phyloP scores from a whole-genome alignment of 495 filamentous ascomycete species.

The Xylaria castorea region DNA sequence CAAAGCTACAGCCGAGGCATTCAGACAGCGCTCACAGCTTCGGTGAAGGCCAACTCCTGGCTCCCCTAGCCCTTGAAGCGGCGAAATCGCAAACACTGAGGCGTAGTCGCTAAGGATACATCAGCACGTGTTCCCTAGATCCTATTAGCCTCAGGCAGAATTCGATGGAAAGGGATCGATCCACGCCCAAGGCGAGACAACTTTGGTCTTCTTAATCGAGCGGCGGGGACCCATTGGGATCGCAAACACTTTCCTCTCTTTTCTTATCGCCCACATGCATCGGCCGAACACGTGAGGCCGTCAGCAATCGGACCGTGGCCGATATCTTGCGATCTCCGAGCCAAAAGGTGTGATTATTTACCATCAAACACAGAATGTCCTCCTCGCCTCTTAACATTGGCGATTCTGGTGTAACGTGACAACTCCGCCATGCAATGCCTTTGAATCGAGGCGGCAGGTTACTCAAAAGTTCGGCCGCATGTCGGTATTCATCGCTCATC shows the following conservation, averaged over 20 bases:
- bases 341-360: neutral
- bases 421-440: neutral
- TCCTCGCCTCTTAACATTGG: neutral
- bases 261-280: neutral
- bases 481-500: neutral
- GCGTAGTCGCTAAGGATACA: constrained; percentile 3
- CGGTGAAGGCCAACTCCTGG: neutral
- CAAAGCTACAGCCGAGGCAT: neutral
- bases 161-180: neutral
- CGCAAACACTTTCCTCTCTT: neutral
- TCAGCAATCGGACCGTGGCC: neutral
- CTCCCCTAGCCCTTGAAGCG: neutral
- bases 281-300: neutral
- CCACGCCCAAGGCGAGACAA: neutral
- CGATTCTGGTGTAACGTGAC: constrained; percentile 17
- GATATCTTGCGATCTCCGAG: neutral
- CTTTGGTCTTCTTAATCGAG: neutral
- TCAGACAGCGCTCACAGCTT: neutral
- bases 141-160: neutral
- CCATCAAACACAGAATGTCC: neutral
- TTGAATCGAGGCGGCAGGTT: neutral
- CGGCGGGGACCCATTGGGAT: neutral
- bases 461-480: constrained; percentile 8
- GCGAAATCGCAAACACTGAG: neutral
- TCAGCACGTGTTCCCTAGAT: neutral